These are phyloP conservation scores for Heterobasidion annosum DNA, from an alignment of 1,284 basidiomycete species.

Conservation along the genomic window DNA sequence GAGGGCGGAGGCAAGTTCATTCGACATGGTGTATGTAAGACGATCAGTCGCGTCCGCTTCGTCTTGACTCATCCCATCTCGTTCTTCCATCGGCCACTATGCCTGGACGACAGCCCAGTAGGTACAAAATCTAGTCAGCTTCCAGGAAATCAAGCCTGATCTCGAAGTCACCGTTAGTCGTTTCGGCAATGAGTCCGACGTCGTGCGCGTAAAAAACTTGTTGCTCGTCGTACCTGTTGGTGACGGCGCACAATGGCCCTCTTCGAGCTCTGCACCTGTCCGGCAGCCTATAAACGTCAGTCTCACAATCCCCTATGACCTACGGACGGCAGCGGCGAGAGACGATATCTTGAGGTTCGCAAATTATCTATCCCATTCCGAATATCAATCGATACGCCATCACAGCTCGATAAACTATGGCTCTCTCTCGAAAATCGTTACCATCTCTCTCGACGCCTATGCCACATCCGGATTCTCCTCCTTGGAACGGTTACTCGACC, in stretches of 20 bases:
- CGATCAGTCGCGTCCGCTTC: neutral
- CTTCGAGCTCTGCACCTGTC: constrained; percentile 17
- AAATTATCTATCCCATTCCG: neutral
- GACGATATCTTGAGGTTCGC: constrained; percentile 39
- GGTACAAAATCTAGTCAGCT: neutral
- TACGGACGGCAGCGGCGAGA: constrained; percentile 37
- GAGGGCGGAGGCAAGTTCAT: constrained; percentile 43
- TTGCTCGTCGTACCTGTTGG: constrained; percentile 27
- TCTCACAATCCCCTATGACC: constrained; percentile 45
- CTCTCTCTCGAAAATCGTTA: constrained; percentile 28
- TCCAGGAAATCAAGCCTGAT: neutral
- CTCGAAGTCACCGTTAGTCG: neutral
- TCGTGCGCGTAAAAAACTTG: constrained; percentile 39
- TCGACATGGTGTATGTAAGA: constrained; percentile 6
- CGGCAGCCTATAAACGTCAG: constrained; percentile 53
- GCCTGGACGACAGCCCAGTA: neutral
- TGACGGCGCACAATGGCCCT: constrained; percentile 35
- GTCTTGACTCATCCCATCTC: too few relatives aligned
- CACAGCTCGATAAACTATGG: constrained; percentile 54
- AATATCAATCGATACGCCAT: neutral
- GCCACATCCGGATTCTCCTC: constrained; percentile 21
- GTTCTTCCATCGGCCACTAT: neutral
- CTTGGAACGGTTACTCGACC: constrained; percentile 32
- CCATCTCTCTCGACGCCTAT: constrained; percentile 16
- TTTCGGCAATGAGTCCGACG: neutral